Evolutionary conservation across 805 yeast genomes (phyloP).

Genomic region (Zygosaccharomyces gambellarensis): DNA sequence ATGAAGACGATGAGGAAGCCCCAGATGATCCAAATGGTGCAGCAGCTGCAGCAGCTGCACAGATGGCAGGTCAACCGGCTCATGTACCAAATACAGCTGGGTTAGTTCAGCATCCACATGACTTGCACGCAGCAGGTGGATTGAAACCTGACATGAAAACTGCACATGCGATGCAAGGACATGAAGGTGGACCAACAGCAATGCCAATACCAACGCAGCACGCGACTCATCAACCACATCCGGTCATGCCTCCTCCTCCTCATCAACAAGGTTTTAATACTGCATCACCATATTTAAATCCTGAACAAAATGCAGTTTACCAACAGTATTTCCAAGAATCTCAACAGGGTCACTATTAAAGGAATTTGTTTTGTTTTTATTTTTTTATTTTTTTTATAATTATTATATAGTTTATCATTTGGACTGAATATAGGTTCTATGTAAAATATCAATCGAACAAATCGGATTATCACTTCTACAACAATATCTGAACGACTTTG

Average conservation of each 20-base stretch:
- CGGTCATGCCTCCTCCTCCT: slow-evolving; percentile 27
- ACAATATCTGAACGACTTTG: neutral
- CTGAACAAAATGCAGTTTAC: slow-evolving; percentile 52
- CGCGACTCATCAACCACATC: slow-evolving; percentile 12
- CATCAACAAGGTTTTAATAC: slow-evolving; percentile 37
- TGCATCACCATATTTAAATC: slow-evolving; percentile 39
- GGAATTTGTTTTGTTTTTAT: neutral
- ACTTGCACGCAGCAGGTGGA: slow-evolving; percentile 17
- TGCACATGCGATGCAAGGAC: slow-evolving; percentile 4
- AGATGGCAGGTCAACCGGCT: slow-evolving; percentile 30
- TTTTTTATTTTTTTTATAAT: neutral
- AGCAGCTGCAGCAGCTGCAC: slow-evolving; percentile 19
- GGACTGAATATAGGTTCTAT: slow-evolving; percentile 4
- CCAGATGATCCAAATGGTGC: slow-evolving; percentile 11
- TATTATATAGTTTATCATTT: slow-evolving; percentile 4
- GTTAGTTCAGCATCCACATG: slow-evolving; percentile 10
- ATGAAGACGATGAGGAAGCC: slow-evolving; percentile 50
- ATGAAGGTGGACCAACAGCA: slow-evolving; percentile 3
- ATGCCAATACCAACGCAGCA: slow-evolving; percentile 14
- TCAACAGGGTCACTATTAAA: slow-evolving; percentile 51
- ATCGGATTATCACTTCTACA: slow-evolving; percentile 1
- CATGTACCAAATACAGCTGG: slow-evolving; percentile 40
- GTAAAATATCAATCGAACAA: slow-evolving; percentile 4
- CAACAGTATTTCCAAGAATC: slow-evolving; percentile 59
- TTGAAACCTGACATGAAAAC: slow-evolving; percentile 13